phyloP scores from a whole-genome alignment of 2,329 filamentous ascomycete species.

The Pochonia chlamydosporia region DNA sequence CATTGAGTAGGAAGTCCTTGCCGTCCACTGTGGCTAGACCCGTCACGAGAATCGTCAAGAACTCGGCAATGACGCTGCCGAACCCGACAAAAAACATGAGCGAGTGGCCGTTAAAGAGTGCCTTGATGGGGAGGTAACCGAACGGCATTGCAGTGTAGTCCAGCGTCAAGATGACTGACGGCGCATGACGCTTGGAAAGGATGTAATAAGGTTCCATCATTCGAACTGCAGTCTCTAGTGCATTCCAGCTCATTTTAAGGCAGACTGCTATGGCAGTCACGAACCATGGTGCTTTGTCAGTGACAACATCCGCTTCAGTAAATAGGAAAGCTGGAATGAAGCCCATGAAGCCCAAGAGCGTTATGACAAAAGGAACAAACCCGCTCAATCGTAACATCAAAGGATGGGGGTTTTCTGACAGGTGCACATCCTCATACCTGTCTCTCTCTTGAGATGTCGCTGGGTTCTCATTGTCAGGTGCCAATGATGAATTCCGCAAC shows the following conservation, averaged over 20 bases:
- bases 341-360: conserved; percentile 48
- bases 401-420: conserved; percentile 59
- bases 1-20: conserved; percentile 44
- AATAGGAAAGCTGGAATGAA: conserved; percentile 61
- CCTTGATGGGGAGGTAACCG: conserved; percentile 56
- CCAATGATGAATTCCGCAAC: conserved; percentile 64
- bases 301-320: conserved; percentile 45
- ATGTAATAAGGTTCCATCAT: conserved; percentile 73
- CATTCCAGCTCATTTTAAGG: conserved; percentile 64
- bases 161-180: conserved; percentile 59
- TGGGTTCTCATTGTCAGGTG: conserved; percentile 52
- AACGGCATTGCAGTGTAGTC: conserved; percentile 71
- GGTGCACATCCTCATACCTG: conserved; percentile 41
- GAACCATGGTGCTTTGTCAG: conserved; percentile 58
- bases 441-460: conserved; percentile 35
- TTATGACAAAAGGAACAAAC: conserved; percentile 54
- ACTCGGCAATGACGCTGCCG: conserved; percentile 66
- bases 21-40: conserved; percentile 61
- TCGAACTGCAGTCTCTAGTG: conserved; percentile 62
- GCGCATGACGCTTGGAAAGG: conserved; percentile 59
- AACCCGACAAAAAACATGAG: conserved; percentile 64
- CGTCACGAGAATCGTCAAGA: conserved; percentile 64
- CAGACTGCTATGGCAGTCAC: conserved; percentile 59
- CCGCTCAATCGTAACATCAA: conserved; percentile 59
- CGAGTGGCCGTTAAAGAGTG: conserved; percentile 57